Base-by-base conservation (phyloP, 164 flowering plant species). In the Vitis amurensis region DNA sequence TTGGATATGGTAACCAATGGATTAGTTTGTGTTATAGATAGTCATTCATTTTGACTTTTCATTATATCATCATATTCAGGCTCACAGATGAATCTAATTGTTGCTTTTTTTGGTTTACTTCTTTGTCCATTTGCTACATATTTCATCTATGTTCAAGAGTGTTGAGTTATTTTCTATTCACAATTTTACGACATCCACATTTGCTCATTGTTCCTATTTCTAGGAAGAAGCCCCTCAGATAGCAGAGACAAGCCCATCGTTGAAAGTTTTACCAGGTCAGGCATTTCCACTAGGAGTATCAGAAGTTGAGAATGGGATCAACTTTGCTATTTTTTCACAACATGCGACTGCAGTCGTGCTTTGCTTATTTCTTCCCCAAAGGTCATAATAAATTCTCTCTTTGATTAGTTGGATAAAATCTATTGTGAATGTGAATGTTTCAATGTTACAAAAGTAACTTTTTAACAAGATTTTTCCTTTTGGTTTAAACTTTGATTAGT, bases 201-300 rank as follows among this genome's bases (percentile, higher is more conserved):
- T 51, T 14, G 10, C 55, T 51, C 14, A 2, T 51, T 10, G 55
- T 14, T 51, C 49, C 50, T 67, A 8, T 19, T 71, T 65, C 15
- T 66, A 88, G 92, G 90, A 83, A 78, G 90, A 87, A 79, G 84
- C 74, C 31, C 71, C 86, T 31, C 65, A 70, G 74, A 68, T 71
- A 75, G 31, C 78, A 55, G 87, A 80, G 67, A 68, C 72, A 48
- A 55, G 58, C 57, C 73, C 78, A 31, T 16, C 76, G 8, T 68
- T 84, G 53, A 83, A 81, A 81, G 78, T 77, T 61, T 86, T 79
- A 60, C 88, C 92, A 17, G 99, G 99, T 30, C 90, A 85, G 73
- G 84, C 94, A 44, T 83, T 72, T 85, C 99, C 99, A 37, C 74
- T 95, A 16, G 99, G 99, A 66, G 93, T 82, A 13, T 90, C 97